Percentiles rank a stretch among this genome's conserved stretches.
phyloP scores from a whole-genome alignment of 176 grass and related monocot species.

The Elaeis guineensis region DNA sequence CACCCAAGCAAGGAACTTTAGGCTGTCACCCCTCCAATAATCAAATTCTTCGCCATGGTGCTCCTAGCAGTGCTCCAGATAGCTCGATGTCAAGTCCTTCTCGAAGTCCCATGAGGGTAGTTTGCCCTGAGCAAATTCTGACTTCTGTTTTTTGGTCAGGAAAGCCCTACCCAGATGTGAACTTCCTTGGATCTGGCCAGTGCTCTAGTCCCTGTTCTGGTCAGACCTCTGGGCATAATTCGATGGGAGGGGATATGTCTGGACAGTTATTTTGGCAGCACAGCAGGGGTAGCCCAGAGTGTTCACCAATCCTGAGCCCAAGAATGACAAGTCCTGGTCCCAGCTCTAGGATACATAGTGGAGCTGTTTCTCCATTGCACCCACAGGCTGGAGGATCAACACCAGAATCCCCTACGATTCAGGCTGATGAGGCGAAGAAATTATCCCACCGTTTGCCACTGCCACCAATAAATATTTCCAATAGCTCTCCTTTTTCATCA shows the following conservation, averaged over 20 bases:
- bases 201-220: slow-evolving; percentile 97
- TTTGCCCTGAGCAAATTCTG: slow-evolving; percentile 84
- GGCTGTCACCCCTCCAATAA: slow-evolving; percentile 48
- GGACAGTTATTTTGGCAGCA: slow-evolving; percentile 84
- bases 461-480: slow-evolving; percentile 72
- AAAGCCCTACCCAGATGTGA: slow-evolving; percentile 58
- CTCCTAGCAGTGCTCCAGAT: slow-evolving; percentile 74
- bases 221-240: slow-evolving; percentile 97
- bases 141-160: slow-evolving; percentile 73
- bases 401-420: slow-evolving; percentile 80
- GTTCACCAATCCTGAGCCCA: slow-evolving; percentile 86
- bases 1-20: slow-evolving; percentile 34
- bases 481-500: slow-evolving; percentile 46
- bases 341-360: slow-evolving; percentile 92
- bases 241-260: slow-evolving; percentile 90
- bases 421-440: slow-evolving; percentile 59
- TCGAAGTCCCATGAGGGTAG: slow-evolving; percentile 57
- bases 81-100: slow-evolving; percentile 94
- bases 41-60: slow-evolving; percentile 48
- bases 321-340: slow-evolving; percentile 92
- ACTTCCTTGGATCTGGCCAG: slow-evolving; percentile 93
- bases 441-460: slow-evolving; percentile 82
- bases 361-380: slow-evolving; percentile 83
- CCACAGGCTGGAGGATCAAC: slow-evolving; percentile 69
- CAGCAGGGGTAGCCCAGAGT: slow-evolving; percentile 85